A percentile compares a stretch with the other conserved stretches of the same genome.
Evolutionary conservation across 129 eudicot species (phyloP).

Genomic region (Artemisia argyi): DNA sequence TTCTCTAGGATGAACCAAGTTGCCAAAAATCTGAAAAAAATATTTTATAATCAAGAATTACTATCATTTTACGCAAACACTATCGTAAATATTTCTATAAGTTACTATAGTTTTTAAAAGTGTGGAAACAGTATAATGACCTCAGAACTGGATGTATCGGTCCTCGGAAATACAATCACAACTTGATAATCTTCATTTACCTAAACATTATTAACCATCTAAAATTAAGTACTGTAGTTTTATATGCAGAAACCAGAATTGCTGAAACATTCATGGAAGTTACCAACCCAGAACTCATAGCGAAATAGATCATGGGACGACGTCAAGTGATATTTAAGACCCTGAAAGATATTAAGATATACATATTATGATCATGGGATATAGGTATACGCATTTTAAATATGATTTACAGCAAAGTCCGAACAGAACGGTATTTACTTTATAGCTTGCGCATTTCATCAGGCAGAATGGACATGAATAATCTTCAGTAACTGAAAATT

Average conservation of each 20-base stretch:
- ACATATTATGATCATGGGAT: not conserved
- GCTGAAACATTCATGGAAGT: constrained; percentile 21
- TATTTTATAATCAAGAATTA: constrained; percentile 18
- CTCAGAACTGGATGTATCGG: constrained; percentile 59
- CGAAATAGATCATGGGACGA: constrained; percentile 81
- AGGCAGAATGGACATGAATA: constrained; percentile 90
- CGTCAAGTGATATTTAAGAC: constrained; percentile 65
- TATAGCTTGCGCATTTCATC: constrained; percentile 78
- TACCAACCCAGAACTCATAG: constrained; percentile 88
- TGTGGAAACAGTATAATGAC: constrained; percentile 33
- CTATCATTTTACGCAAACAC: not conserved
- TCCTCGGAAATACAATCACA: constrained; percentile 60
- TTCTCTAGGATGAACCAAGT: constrained; percentile 61
- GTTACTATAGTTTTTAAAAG: not conserved
- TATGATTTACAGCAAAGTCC: constrained; percentile 9
- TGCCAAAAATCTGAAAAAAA: constrained; percentile 52
- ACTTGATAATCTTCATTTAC: constrained; percentile 82
- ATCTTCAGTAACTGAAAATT: constrained; percentile 84
- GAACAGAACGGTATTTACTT: constrained; percentile 46
- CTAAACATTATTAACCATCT: constrained; percentile 30
- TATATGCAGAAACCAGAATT: constrained; percentile 8
- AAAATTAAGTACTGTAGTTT: not conserved
- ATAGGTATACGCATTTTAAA: constrained; percentile 2
- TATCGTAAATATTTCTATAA: not conserved
- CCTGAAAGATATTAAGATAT: constrained; percentile 46